These are phyloP conservation scores for Saksenaea vasiformis DNA, from an alignment of 371 early-diverging fungal genomes.

Conservation along the genomic window DNA sequence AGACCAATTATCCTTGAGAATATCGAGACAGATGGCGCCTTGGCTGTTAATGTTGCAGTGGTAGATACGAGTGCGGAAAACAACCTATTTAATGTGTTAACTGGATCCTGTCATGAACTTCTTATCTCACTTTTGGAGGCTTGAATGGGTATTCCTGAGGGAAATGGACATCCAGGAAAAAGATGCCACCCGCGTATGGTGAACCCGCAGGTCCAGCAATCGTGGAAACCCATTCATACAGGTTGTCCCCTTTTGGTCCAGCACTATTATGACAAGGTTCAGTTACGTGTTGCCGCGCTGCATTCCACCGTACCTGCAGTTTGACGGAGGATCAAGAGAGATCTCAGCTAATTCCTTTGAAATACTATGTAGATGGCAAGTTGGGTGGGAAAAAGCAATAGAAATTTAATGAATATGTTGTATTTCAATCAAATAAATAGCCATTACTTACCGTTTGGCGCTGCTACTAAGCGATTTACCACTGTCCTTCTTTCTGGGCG, in stretches of 20 bases:
- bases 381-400: not conserved
- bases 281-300: slow-evolving; percentile 2
- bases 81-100: slow-evolving; percentile 55
- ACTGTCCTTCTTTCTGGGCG: slow-evolving; percentile 32
- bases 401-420: not conserved
- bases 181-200: slow-evolving; percentile 88
- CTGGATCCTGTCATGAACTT: slow-evolving; percentile 10
- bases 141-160: slow-evolving; percentile 99
- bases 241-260: slow-evolving; percentile 94
- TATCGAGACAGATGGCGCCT: slow-evolving; percentile 98
- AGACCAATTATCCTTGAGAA: slow-evolving; percentile 98
- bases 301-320: slow-evolving; percentile 70
- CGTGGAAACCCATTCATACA: slow-evolving; percentile 96
- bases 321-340: slow-evolving; percentile 91
- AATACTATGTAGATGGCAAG: slow-evolving; percentile 57
- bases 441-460: slow-evolving; percentile 55
- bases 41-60: slow-evolving; percentile 99
- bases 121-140: slow-evolving; percentile 86
- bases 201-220: slow-evolving; percentile 88
- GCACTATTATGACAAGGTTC: slow-evolving; percentile 57
- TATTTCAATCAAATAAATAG: not conserved
- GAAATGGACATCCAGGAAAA: slow-evolving; percentile 97
- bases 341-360: slow-evolving; percentile 96
- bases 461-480: slow-evolving; percentile 51
- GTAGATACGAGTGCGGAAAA: slow-evolving; percentile 96